A percentile compares a stretch with the other conserved stretches of the same genome.
These are phyloP conservation scores for Sechiopsis laciniata DNA, from an alignment of 306 rosid species.

Conservation along the genomic window DNA sequence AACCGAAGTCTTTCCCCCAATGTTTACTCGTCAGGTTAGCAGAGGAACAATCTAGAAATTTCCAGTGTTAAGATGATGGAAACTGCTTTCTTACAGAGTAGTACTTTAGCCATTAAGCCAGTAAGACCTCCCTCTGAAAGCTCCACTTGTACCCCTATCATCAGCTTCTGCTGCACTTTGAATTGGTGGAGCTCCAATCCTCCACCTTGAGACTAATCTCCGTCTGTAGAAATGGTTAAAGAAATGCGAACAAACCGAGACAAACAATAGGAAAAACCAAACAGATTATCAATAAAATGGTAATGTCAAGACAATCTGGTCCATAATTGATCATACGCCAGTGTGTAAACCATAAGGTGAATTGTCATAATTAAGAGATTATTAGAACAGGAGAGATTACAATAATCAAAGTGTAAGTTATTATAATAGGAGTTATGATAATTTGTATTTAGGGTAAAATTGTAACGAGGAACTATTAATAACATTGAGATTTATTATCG, in stretches of 20 bases:
- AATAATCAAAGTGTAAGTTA: too few species aligned
- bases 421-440: too few species aligned
- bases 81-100: neutral
- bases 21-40: neutral
- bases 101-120: conserved; percentile 45
- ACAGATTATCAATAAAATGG: neutral
- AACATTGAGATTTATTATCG: too few species aligned
- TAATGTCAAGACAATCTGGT: neutral
- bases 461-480: too few species aligned
- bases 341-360: too few species aligned
- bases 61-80: neutral
- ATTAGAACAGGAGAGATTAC: too few species aligned
- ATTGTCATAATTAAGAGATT: too few species aligned
- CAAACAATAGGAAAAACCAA: conserved; percentile 9
- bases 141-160: conserved; percentile 44
- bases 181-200: conserved; percentile 59
- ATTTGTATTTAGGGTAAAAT: too few species aligned
- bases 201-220: conserved; percentile 66
- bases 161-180: conserved; percentile 38
- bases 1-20: neutral
- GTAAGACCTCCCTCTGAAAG: conserved; percentile 84
- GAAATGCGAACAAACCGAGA: conserved; percentile 6
- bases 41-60: neutral
- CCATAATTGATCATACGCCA: neutral
- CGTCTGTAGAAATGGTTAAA: conserved; percentile 55